phyloP scores from a whole-genome alignment of 1,139 yeast species.

The Hanseniaspora gamundiae region DNA sequence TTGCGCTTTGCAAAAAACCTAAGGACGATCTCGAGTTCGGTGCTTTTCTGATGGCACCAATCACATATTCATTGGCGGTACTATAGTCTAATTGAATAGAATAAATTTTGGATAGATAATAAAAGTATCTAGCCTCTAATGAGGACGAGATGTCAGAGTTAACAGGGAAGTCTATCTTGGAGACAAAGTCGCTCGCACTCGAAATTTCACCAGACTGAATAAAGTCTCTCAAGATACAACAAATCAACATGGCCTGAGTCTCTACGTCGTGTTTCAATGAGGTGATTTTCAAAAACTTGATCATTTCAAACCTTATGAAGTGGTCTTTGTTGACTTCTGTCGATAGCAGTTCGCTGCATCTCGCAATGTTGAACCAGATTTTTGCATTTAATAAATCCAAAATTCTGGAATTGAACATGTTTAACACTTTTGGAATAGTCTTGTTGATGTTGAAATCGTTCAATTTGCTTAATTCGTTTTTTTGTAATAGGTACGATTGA shows the following conservation, averaged over 20 bases:
- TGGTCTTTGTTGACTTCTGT: slow-evolving; percentile 31
- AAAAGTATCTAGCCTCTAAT: slow-evolving; percentile 81
- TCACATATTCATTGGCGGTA: slow-evolving; percentile 77
- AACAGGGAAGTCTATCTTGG: slow-evolving; percentile 74
- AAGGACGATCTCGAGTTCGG: slow-evolving; percentile 80
- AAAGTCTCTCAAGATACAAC: slow-evolving; percentile 72
- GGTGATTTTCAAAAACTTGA: slow-evolving; percentile 72
- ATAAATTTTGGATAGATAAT: slow-evolving; percentile 77
- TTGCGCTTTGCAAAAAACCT: slow-evolving; percentile 85
- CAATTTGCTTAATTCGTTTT: slow-evolving; percentile 36
- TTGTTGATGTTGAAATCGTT: slow-evolving; percentile 36
- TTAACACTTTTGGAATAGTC: slow-evolving; percentile 42
- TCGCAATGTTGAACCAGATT: slow-evolving; percentile 82
- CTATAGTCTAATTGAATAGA: slow-evolving; percentile 92
- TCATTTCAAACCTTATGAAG: slow-evolving; percentile 56
- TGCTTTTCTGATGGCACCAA: slow-evolving; percentile 92
- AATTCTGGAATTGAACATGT: slow-evolving; percentile 56
- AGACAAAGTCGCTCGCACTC: slow-evolving; percentile 82
- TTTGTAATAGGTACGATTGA: slow-evolving; percentile 66
- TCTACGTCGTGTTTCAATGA: slow-evolving; percentile 87
- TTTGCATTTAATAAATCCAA: slow-evolving; percentile 82
- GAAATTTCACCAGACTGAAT: slow-evolving; percentile 67
- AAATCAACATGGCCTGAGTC: slow-evolving; percentile 78
- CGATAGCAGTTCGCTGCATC: slow-evolving; percentile 59
- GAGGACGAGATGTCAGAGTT: slow-evolving; percentile 68